A percentile compares a stretch with the other conserved stretches of the same genome.
Conservation (phyloP, 2,329 filamentous ascomycete species). For the Catunica adiposa region DNA sequence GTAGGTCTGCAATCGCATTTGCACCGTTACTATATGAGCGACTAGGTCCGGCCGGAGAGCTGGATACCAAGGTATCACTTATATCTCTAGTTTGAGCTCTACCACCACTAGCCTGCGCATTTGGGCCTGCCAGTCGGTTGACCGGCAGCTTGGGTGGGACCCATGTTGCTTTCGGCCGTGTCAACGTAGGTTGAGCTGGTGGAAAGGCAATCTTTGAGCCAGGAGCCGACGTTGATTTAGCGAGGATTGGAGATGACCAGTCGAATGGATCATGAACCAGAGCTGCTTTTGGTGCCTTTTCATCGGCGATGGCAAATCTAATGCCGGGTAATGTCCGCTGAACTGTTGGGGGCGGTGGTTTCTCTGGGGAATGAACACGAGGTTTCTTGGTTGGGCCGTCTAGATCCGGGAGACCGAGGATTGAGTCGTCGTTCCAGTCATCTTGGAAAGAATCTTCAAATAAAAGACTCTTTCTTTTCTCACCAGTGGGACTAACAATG, state of each 20-base stretch:
- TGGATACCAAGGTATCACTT: background rate
- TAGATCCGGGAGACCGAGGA: background rate
- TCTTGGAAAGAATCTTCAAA: background rate
- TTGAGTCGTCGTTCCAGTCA: background rate
- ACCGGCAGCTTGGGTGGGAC: too few relatives aligned
- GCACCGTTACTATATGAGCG: background rate
- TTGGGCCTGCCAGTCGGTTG: too few relatives aligned
- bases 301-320: background rate
- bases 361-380: background rate
- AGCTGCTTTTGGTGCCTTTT: background rate
- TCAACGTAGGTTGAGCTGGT: too few relatives aligned
- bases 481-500: background rate
- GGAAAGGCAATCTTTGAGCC: too few relatives aligned
- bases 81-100: too few relatives aligned
- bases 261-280: too few relatives aligned
- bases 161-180: too few relatives aligned
- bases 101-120: too few relatives aligned
- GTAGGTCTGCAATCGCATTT: background rate
- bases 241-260: too few relatives aligned
- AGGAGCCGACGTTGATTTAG: too few relatives aligned
- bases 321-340: background rate
- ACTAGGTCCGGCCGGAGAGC: background rate
- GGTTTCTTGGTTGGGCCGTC: background rate
- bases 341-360: background rate
- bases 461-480: background rate